Conservation (phyloP, 257 asterid species). For the Nicotiana noctiflora region DNA sequence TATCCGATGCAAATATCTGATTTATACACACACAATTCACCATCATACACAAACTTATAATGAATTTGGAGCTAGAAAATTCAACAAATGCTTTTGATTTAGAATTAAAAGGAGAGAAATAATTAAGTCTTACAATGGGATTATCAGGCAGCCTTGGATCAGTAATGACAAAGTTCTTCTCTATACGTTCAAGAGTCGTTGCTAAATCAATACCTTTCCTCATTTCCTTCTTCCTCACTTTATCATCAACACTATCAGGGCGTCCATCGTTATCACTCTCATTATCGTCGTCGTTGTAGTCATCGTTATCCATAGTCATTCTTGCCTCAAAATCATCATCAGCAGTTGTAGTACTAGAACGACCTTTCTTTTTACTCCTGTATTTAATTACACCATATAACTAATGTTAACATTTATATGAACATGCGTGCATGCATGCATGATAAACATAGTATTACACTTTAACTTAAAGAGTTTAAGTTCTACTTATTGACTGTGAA, state of each 20-base stretch:
- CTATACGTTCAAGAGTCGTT: conserved; percentile 95
- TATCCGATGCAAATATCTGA: conserved; percentile 96
- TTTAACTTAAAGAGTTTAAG: background rate
- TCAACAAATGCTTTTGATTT: background rate
- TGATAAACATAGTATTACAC: no score
- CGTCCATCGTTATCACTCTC: conserved; percentile 58
- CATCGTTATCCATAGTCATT: conserved; percentile 31
- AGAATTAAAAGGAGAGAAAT: background rate
- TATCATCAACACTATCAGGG: conserved; percentile 88
- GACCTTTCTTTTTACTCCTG: conserved; percentile 75
- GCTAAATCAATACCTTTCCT: conserved; percentile 99
- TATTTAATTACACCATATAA: background rate
- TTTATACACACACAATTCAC: background rate
- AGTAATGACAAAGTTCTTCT: conserved; percentile 93
- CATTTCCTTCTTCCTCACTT: conserved; percentile 93
- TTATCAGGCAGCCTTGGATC: conserved; percentile 98
- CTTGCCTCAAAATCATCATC: conserved; percentile 35
- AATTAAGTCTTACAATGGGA: conserved; percentile 69
- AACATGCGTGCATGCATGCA: background rate
- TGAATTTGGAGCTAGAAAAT: background rate
- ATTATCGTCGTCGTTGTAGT: conserved; percentile 33
- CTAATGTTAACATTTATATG: background rate
- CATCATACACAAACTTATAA: background rate
- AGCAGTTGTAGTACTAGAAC: conserved; percentile 30
- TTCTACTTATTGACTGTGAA: background rate